Evolutionary conservation across 2,329 filamentous ascomycete genomes (phyloP), one percentile per base, ranked within the genome.

Genomic region (Aspergillus viridinutans): DNA sequence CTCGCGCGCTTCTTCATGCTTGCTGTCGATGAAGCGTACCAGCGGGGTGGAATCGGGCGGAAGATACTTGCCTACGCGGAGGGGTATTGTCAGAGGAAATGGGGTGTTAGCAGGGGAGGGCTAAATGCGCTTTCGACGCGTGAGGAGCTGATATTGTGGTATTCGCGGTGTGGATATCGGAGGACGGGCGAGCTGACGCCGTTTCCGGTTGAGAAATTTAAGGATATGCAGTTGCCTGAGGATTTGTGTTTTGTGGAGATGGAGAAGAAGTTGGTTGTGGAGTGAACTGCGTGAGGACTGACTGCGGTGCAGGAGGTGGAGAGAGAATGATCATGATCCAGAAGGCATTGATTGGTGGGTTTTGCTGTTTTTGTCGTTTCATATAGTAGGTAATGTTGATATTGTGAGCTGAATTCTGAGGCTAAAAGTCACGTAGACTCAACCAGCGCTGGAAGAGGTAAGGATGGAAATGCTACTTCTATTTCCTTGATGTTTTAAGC

Each of bases 121-220:
- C 48, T 72, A 7, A 63, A 72, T 53, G 67, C 67, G 8, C 59
- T 72, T 26, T 70, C 67, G 6, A 67, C 63, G 25, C 69, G 70
- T 6, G 51, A 58, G 35, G 58, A 55, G 12, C 62, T 72, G 29
- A 67, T 71, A 17, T 47, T 57, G 17, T 73, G 70, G 70, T 72
- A 73, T 51, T 55, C 53, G 35, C 65, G 68, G 21, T 62, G 64
- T 9, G 70, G 70, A 8, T 72, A 69, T 52, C 53, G 25, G 14
- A 49, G 58, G 52, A 70, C 63, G 0, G 68, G 66, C 4, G 61
- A 69, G 23, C 58, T 57, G 10, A 53, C 54, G 28, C 59, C 32
- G 12, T 35, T 35, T 17, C 32, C 32, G 14, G 4, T 35, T 35
- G 32, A 35, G 32, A 58, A 8, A 67, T 70, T 45, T 66, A 63